Conservation (phyloP, 1,284 basidiomycete species). For the Cryptococcus amylolentus region DNA sequence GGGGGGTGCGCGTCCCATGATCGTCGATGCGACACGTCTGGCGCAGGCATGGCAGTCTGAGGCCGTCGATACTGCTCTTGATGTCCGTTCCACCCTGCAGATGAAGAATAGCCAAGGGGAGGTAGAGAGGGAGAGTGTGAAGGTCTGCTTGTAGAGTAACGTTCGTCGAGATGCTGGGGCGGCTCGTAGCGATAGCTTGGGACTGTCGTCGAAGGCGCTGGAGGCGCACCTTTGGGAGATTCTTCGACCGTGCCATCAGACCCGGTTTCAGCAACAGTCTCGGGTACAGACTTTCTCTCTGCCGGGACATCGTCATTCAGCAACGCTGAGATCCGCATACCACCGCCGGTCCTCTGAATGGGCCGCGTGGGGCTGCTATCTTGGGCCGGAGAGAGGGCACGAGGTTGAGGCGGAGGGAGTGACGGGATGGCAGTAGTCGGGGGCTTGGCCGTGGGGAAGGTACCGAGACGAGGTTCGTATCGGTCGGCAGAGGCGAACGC, state of each 20-base stretch:
- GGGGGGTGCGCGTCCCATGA: background rate
- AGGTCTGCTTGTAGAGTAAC: background rate
- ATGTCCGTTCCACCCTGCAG: background rate
- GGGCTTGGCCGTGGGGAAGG: slow-evolving; percentile 35
- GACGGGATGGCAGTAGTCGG: background rate
- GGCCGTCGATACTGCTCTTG: too few relatives aligned
- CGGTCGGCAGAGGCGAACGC: slow-evolving; percentile 4
- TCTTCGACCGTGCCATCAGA: slow-evolving; percentile 46
- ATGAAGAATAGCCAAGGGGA: background rate
- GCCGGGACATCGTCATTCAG: slow-evolving; percentile 37
- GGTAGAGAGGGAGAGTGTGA: background rate
- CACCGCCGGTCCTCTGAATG: slow-evolving; percentile 31
- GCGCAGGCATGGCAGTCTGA: background rate
- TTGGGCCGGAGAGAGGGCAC: background rate
- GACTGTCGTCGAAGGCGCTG: background rate
- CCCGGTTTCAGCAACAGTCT: slow-evolving; percentile 27
- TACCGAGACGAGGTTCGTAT: slow-evolving; percentile 34
- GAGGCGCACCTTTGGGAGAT: slow-evolving; percentile 18
- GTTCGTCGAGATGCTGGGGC: background rate
- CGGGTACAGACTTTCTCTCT: slow-evolving; percentile 9
- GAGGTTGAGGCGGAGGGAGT: background rate
- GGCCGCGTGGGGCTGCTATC: slow-evolving; percentile 9
- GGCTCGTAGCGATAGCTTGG: background rate
- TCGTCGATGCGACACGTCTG: background rate
- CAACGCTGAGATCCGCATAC: slow-evolving; percentile 42